Evolutionary conservation across 2,329 filamentous ascomycete genomes (phyloP).

Genomic region (Cercospora brassicicola): DNA sequence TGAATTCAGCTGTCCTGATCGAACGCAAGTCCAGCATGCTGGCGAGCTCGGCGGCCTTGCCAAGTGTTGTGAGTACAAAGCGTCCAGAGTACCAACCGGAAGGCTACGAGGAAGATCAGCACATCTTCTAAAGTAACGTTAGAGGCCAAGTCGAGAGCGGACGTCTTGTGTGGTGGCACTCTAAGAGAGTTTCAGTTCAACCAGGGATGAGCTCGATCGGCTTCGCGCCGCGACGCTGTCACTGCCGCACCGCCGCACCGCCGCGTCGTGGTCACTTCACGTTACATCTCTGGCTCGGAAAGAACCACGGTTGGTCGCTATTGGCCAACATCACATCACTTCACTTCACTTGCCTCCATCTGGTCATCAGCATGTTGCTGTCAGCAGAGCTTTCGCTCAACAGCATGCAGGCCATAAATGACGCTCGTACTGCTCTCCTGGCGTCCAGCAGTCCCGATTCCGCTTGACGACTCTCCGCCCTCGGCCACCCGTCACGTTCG

Average conservation of each 20-base stretch:
- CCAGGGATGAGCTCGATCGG: not conserved
- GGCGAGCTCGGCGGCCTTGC: not conserved
- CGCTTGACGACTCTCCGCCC: not conserved
- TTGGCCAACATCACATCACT: not conserved
- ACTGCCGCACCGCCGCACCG: not conserved
- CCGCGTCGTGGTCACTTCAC: not conserved
- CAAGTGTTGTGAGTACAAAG: not conserved
- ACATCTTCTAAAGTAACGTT: not conserved
- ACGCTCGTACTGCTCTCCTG: not conserved
- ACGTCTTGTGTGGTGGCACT: not conserved
- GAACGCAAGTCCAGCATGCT: not conserved
- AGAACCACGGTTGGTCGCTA: not conserved
- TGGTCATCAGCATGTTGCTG: not conserved
- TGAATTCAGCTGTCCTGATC: not conserved
- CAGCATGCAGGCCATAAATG: not conserved
- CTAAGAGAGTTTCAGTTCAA: not conserved
- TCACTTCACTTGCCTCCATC: not conserved
- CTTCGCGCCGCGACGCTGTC: not conserved
- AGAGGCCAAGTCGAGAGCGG: not conserved
- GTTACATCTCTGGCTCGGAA: not conserved
- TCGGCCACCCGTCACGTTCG: not conserved
- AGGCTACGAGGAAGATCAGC: not conserved
- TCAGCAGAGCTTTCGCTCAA: not conserved
- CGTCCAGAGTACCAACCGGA: not conserved
- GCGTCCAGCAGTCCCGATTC: not conserved